Conservation (phyloP, 495 filamentous ascomycete species). For the Glonium stellatum region DNA sequence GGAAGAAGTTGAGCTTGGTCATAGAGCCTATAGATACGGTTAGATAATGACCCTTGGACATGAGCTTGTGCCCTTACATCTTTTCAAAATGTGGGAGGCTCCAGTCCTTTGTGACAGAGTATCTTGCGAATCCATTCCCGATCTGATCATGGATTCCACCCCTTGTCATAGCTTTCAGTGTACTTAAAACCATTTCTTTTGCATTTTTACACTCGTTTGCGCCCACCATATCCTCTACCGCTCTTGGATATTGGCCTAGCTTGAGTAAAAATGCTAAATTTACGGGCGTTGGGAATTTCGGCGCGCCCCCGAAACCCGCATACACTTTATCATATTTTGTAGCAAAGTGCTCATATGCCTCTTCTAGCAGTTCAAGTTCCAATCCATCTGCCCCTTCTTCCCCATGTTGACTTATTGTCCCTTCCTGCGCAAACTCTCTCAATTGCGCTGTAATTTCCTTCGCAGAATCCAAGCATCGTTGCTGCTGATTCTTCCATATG, state of each 20-base stretch:
- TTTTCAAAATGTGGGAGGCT: slow-evolving; percentile 94
- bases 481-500: slow-evolving; percentile 80
- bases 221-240: slow-evolving; percentile 80
- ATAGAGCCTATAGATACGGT: slow-evolving; percentile 49
- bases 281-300: slow-evolving; percentile 87
- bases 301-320: slow-evolving; percentile 71
- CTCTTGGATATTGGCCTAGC: slow-evolving; percentile 61
- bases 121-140: slow-evolving; percentile 82
- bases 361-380: slow-evolving; percentile 86
- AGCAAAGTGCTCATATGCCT: slow-evolving; percentile 74
- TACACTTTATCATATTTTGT: slow-evolving; percentile 69
- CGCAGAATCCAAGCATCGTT: slow-evolving; percentile 70
- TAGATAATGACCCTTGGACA: neutral
- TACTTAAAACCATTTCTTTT: slow-evolving; percentile 72
- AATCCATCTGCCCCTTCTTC: slow-evolving; percentile 50
- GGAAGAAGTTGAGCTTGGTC: slow-evolving; percentile 86
- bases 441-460: slow-evolving; percentile 75
- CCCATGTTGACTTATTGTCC: slow-evolving; percentile 54
- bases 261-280: slow-evolving; percentile 80
- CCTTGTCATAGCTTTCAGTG: slow-evolving; percentile 71
- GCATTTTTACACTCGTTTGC: slow-evolving; percentile 69
- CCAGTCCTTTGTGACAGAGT: slow-evolving; percentile 89
- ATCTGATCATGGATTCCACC: slow-evolving; percentile 91
- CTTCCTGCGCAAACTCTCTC: slow-evolving; percentile 79
- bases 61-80: slow-evolving; percentile 47